Conservation (phyloP, 1,284 basidiomycete species). For the Rhodotorula sp. region DNA sequence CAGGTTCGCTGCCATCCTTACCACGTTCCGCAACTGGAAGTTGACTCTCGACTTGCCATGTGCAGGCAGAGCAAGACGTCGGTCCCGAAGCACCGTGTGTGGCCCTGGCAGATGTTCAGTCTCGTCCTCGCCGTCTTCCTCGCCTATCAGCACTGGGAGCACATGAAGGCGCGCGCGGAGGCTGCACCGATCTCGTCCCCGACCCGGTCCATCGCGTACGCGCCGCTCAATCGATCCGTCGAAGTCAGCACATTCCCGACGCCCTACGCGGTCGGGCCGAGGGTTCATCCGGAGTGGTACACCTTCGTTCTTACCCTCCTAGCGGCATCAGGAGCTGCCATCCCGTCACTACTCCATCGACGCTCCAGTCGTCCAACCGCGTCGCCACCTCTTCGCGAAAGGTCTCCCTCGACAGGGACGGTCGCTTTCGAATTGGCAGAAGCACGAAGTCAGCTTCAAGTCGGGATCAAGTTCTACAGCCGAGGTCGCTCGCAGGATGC, state of each 20-base stretch:
- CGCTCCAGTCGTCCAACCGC: background rate
- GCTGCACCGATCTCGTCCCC: background rate
- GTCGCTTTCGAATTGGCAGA: background rate
- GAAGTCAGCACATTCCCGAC: constrained; percentile 19
- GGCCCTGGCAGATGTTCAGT: constrained; percentile 23
- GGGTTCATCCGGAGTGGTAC: background rate
- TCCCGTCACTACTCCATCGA: background rate
- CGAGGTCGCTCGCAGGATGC: background rate
- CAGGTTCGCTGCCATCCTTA: no score
- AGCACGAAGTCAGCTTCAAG: constrained; percentile 11
- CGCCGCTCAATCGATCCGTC: constrained; percentile 15
- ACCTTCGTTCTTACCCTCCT: background rate
- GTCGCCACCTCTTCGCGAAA: background rate
- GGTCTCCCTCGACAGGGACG: constrained; percentile 18
- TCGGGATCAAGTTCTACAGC: constrained; percentile 3
- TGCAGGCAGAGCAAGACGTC: no score
- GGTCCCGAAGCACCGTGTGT: background rate
- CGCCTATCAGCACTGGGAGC: constrained; percentile 4
- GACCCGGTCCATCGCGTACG: constrained; percentile 10
- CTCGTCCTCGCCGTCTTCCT: constrained; percentile 12
- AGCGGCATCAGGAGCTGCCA: background rate
- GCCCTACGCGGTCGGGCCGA: constrained; percentile 16
- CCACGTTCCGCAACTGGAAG: no score
- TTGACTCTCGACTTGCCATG: background rate
- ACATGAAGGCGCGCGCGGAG: background rate